These are phyloP conservation scores for Corynascus novoguineensis DNA, from an alignment of 495 filamentous ascomycete species.

Conservation along the genomic window DNA sequence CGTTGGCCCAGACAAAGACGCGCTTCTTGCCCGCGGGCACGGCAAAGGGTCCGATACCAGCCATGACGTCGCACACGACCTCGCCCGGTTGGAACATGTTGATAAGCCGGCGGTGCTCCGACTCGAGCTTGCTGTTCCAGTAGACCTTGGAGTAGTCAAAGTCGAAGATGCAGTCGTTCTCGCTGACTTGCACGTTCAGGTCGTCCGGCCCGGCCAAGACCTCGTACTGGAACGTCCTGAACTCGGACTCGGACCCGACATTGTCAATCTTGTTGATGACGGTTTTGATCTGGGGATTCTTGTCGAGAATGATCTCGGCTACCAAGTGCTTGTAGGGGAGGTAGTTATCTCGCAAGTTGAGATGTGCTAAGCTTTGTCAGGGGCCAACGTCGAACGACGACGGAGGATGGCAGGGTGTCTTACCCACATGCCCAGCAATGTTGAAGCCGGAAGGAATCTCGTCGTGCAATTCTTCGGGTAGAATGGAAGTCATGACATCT, in stretches of 20 bases:
- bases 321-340: constrained; percentile 79
- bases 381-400: background rate
- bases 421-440: constrained; percentile 80
- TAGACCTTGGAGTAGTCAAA: constrained; percentile 88
- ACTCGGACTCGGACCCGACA: constrained; percentile 78
- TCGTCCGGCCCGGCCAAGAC: constrained; percentile 76
- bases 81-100: constrained; percentile 74
- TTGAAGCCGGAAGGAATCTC: constrained; percentile 86
- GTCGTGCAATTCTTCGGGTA: constrained; percentile 57
- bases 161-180: constrained; percentile 57
- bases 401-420: constrained; percentile 24
- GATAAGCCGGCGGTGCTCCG: constrained; percentile 79
- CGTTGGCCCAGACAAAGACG: constrained; percentile 95
- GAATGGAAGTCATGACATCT: constrained; percentile 73
- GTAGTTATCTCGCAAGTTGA: constrained; percentile 81
- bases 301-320: constrained; percentile 78
- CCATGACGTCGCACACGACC: constrained; percentile 95
- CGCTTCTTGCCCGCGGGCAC: constrained; percentile 83
- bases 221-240: constrained; percentile 90
- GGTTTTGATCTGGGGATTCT: constrained; percentile 69
- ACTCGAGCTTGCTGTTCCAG: constrained; percentile 89
- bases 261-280: constrained; percentile 95
- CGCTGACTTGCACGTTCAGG: constrained; percentile 68
- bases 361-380: constrained; percentile 54
- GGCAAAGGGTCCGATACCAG: constrained; percentile 92